phyloP scores from a whole-genome alignment of 352 stramenopile genomes.

The Aphanomyces euteiches region DNA sequence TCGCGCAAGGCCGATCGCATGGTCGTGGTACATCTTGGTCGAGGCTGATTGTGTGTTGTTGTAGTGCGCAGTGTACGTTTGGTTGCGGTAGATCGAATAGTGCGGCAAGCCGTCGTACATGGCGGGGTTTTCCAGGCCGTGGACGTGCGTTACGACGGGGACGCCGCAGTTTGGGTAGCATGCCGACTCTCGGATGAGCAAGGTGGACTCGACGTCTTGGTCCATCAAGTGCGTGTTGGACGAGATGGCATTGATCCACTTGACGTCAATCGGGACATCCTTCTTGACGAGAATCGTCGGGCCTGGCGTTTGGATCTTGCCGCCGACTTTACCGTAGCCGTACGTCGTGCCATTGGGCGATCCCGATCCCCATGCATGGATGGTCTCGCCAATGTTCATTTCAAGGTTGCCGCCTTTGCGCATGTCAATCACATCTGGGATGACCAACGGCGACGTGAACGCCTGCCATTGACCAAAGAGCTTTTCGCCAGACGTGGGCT shows the following conservation, averaged over 20 bases:
- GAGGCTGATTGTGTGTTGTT: slow-evolving; percentile 65
- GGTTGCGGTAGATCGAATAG: slow-evolving; percentile 64
- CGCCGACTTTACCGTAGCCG: slow-evolving; percentile 38
- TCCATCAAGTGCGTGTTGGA: slow-evolving; percentile 45
- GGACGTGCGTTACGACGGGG: slow-evolving; percentile 53
- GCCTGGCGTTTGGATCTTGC: slow-evolving; percentile 39
- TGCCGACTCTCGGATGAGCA: slow-evolving; percentile 46
- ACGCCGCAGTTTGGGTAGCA: slow-evolving; percentile 70
- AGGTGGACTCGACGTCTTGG: slow-evolving; percentile 44
- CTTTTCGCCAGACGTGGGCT: slow-evolving; percentile 8
- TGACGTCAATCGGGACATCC: slow-evolving; percentile 44
- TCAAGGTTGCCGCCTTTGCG: slow-evolving; percentile 38
- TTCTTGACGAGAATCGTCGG: slow-evolving; percentile 49
- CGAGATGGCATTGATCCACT: slow-evolving; percentile 52
- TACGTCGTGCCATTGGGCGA: slow-evolving; percentile 42
- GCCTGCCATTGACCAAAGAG: slow-evolving; percentile 44
- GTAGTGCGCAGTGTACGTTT: slow-evolving; percentile 50
- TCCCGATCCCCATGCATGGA: slow-evolving; percentile 51
- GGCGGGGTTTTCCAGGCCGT: slow-evolving; percentile 61
- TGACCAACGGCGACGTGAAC: slow-evolving; percentile 36
- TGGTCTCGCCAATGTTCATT: slow-evolving; percentile 40
- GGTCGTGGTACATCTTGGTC: slow-evolving; percentile 74
- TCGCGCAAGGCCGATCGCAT: slow-evolving; percentile 59
- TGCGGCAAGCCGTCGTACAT: slow-evolving; percentile 57
- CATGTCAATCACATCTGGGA: slow-evolving; percentile 45